Base-by-base conservation (phyloP, 306 rosid genomes). In the Carpinus viminea region DNA sequence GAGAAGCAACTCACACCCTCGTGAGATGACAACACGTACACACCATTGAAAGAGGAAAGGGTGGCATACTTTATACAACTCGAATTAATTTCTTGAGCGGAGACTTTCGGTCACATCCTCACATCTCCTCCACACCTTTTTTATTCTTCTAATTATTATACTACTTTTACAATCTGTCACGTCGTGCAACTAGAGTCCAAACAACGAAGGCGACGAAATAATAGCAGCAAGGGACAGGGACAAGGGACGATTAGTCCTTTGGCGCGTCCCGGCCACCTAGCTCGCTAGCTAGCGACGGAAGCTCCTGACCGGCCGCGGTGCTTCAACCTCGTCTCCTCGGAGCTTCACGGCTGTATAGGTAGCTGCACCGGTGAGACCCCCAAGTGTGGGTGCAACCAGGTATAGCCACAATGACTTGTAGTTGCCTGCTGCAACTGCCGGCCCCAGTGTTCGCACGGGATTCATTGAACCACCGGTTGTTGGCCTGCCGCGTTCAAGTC, bases 391-490 rank as follows among this genome's bases (percentile, higher is more conserved):
- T 0, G 98, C 98, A 79, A 92, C 88, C 83, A 95, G 57, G 82
- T 87, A 95, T 21, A 95, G 11, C 98, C 98, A 95, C 46, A 95
- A 6, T 7, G 78, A 78, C 61, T 72, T 87, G 82, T 86, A 95
- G 73, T 91, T 91, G 65, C 97, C 97, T 2, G 97, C 96, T 0
- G 98, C 98, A 26, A 95, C 84, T 0, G 98, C 98, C 8, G 98
- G 98, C 17, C 98, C 98, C 43, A 95, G 83, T 10, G 98, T 95
- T n/a, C 98, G 88, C 74, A 95, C 98, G 2, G 98, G 98, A 71
- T 95, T 95, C 98, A 95, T 95, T 0, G 98, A 92, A 68, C 89
- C 98, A 3, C 98, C 98, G 26, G 92, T 91, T 3, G 90, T 47
- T 54, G 97, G 97, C 88, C 98, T 94, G 80, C 66, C 57, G 38